Base-by-base conservation (phyloP, 129 eudicot species). In the Arctium minus region DNA sequence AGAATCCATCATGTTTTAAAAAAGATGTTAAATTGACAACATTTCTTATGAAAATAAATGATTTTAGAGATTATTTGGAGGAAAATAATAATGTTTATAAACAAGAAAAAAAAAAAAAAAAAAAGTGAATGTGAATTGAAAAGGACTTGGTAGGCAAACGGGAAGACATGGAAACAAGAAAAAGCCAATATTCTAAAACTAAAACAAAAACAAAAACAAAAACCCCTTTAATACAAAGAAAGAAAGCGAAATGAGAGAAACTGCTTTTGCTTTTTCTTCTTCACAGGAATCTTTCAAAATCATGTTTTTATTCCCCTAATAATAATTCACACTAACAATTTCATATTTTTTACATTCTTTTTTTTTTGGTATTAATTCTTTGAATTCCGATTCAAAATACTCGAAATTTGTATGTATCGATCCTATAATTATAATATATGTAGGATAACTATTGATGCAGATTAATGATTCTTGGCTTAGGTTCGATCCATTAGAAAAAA, bases 221-320 rank as follows among this genome's bases (percentile, higher is more conserved):
- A 79, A n/a, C 18, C 42, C 67, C 13, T 70, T 39, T 40, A 86
- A 69, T 70, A 17, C 75, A 38, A 40, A 82, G 37, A 64, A 72
- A 78, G 93, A 90, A 88, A 90, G 91, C 87, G 91, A 90, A 84
- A 83, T 88, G 91, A 78, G 94, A 90, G 89, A 82, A 88, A 72
- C 87, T 72, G 76, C 87, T 89, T 87, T 85, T 87, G 81, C 89
- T 85, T 90, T 87, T 83, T 78, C 74, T 72, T 83, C 82, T 75
- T 65, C 85, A 79, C 87, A 81, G 80, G 94, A 88, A 90, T 90
- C 94, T 88, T 90, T 86, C 64, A 87, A 84, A 85, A 33, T 72
- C 69, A 38, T 74, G 72, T 74, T 73, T 81, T 39, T 73, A 11
- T 81, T 37, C 70, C 5, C 70, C 5, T 46, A 40, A 44, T 70